These are phyloP conservation scores for Brasenia schreberi DNA, from an alignment of 164 flowering plant genomes.

Conservation along the genomic window DNA sequence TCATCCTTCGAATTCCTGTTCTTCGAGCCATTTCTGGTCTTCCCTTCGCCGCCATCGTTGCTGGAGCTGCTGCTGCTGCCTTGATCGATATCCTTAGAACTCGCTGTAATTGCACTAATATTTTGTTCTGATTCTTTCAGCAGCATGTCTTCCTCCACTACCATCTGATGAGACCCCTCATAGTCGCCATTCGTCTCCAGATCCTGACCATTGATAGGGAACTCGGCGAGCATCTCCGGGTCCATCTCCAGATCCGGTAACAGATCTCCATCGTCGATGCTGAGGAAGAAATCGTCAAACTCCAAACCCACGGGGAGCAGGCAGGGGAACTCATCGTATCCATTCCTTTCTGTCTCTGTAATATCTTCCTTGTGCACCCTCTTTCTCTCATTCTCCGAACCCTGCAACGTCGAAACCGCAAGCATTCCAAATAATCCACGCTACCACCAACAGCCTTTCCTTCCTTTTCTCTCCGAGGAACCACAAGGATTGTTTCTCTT, in stretches of 20 bases:
- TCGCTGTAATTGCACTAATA: conserved; percentile 1
- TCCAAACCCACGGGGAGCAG: conserved; percentile 30
- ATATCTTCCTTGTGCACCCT: conserved; percentile 20
- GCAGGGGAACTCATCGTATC: conserved; percentile 27
- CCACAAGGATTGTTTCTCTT: not conserved
- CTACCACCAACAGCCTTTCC: not conserved
- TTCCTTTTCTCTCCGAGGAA: not conserved
- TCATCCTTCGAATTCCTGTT: conserved; percentile 8
- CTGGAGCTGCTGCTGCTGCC: conserved; percentile 16
- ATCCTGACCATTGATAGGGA: conserved; percentile 49
- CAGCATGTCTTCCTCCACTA: conserved; percentile 17
- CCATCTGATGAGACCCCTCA: conserved; percentile 5
- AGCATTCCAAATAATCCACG: conserved; percentile 32
- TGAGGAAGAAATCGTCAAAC: conserved; percentile 65
- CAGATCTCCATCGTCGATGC: conserved; percentile 42
- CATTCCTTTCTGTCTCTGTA: conserved; percentile 22
- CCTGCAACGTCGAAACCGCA: conserved; percentile 49
- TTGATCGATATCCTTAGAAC: conserved; percentile 36
- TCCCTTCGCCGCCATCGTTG: not conserved
- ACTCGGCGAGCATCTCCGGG: conserved; percentile 62
- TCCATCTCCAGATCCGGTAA: conserved; percentile 87
- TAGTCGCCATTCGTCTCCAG: conserved; percentile 22
- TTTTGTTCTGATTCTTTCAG: not conserved
- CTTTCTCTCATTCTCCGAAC: conserved; percentile 21
- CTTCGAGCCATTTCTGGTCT: not conserved